Conservation (phyloP, 805 yeast species). For the Yarrowia sp. region DNA sequence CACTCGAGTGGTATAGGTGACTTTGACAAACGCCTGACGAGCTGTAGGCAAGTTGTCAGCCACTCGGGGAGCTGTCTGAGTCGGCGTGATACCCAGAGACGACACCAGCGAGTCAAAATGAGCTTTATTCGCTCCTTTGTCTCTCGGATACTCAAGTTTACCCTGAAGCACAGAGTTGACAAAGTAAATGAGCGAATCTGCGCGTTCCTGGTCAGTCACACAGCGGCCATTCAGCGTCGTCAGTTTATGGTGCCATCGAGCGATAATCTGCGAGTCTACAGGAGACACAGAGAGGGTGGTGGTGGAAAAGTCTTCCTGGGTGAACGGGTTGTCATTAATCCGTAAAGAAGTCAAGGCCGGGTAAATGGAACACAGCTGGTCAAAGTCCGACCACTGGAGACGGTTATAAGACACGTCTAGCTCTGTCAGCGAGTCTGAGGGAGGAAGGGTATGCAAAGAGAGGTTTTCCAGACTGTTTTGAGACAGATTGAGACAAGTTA, state of each 20-base stretch:
- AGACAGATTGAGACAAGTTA: slow-evolving; percentile 2
- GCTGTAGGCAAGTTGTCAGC: neutral
- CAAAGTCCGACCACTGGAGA: slow-evolving; percentile 22
- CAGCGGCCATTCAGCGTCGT: slow-evolving; percentile 9
- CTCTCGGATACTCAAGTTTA: slow-evolving; percentile 5
- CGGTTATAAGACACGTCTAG: slow-evolving; percentile 11
- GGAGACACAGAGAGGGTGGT: slow-evolving; percentile 21
- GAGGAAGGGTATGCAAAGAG: neutral
- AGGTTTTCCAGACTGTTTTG: neutral
- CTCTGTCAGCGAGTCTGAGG: neutral
- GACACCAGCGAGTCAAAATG: slow-evolving; percentile 12
- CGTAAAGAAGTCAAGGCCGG: slow-evolving; percentile 1
- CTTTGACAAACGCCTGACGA: slow-evolving; percentile 19
- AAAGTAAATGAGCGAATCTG: slow-evolving; percentile 16
- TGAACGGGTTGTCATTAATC: slow-evolving; percentile 24
- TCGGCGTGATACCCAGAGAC: neutral
- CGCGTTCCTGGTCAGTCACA: slow-evolving; percentile 3
- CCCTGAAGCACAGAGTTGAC: slow-evolving; percentile 19
- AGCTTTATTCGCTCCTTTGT: neutral
- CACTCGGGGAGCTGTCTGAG: neutral
- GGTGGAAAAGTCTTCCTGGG: slow-evolving; percentile 13
- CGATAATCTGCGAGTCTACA: slow-evolving; percentile 21
- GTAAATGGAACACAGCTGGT: neutral
- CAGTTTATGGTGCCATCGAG: slow-evolving; percentile 5
- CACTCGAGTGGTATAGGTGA: neutral